A percentile compares a stretch with the other conserved stretches of the same genome.
These are phyloP conservation scores for Persicaria tinctoria DNA, from an alignment of 148 eudicot genomes.

Conservation along the genomic window DNA sequence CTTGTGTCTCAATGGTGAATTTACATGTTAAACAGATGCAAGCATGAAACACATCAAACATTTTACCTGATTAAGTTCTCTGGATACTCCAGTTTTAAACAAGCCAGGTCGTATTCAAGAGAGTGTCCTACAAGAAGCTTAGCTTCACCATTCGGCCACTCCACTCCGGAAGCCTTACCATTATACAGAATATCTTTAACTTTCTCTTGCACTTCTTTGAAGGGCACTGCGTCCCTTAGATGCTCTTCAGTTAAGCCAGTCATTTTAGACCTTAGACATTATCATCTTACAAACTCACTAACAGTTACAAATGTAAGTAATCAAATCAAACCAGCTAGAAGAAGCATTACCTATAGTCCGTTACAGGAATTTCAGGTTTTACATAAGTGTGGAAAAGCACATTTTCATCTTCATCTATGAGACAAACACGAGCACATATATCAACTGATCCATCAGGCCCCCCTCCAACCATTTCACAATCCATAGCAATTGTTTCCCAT, in stretches of 20 bases:
- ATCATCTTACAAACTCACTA: background rate
- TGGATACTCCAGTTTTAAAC: conserved; percentile 56
- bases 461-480: conserved; percentile 90
- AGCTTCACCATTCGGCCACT: conserved; percentile 50
- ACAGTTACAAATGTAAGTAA: background rate
- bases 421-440: conserved; percentile 71
- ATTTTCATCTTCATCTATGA: conserved; percentile 65
- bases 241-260: conserved; percentile 63
- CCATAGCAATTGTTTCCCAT: conserved; percentile 35
- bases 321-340: background rate
- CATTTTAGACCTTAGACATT: conserved; percentile 33
- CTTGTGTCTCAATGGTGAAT: too few species aligned
- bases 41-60: background rate
- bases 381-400: conserved; percentile 64
- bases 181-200: conserved; percentile 46
- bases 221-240: conserved; percentile 59
- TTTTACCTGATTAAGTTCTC: conserved; percentile 52
- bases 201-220: conserved; percentile 53
- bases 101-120: conserved; percentile 50
- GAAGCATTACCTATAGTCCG: conserved; percentile 55
- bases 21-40: too few species aligned
- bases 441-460: conserved; percentile 67
- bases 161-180: conserved; percentile 49
- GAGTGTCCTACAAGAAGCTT: conserved; percentile 71
- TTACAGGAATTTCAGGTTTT: conserved; percentile 51